Evolutionary conservation across 768 basidiomycete species (phyloP).

Genomic region (Lactarius quietus): DNA sequence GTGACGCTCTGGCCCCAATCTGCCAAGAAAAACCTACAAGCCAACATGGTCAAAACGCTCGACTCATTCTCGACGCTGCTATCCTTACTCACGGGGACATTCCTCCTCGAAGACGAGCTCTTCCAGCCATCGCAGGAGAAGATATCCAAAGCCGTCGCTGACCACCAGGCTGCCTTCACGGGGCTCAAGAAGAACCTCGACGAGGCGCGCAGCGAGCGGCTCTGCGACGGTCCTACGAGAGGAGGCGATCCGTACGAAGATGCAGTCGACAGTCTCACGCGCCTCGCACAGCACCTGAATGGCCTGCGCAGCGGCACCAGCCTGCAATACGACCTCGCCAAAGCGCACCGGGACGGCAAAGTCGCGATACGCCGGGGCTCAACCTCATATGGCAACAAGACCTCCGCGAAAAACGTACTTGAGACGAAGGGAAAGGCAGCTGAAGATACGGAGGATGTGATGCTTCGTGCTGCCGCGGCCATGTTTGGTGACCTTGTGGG

Average conservation of each 20-base stretch:
- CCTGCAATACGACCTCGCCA: slow-evolving; percentile 78
- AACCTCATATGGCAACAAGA: neutral
- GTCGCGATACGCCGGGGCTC: slow-evolving; percentile 33
- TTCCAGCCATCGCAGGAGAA: slow-evolving; percentile 55
- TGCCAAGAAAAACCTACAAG: slow-evolving; percentile 78
- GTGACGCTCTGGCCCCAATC: slow-evolving; percentile 80
- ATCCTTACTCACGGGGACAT: slow-evolving; percentile 74
- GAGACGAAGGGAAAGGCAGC: slow-evolving; percentile 27
- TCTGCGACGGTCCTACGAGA: slow-evolving; percentile 34
- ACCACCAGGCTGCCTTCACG: slow-evolving; percentile 88
- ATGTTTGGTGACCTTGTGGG: slow-evolving; percentile 80
- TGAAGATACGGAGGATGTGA: slow-evolving; percentile 33
- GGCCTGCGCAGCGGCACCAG: slow-evolving; percentile 82
- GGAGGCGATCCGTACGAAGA: slow-evolving; percentile 70
- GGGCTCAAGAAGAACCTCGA: slow-evolving; percentile 79
- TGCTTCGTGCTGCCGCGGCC: slow-evolving; percentile 58
- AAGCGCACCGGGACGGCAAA: slow-evolving; percentile 50
- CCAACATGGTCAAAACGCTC: slow-evolving; percentile 79
- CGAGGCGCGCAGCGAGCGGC: slow-evolving; percentile 88
- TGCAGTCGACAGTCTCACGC: slow-evolving; percentile 79
- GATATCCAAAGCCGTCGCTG: slow-evolving; percentile 75
- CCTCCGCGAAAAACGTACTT: neutral
- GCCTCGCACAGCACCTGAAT: slow-evolving; percentile 91
- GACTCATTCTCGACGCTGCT: slow-evolving; percentile 88
- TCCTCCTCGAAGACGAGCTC: slow-evolving; percentile 72